Conservation (phyloP, 768 basidiomycete species). For the Pholiota molesta region DNA sequence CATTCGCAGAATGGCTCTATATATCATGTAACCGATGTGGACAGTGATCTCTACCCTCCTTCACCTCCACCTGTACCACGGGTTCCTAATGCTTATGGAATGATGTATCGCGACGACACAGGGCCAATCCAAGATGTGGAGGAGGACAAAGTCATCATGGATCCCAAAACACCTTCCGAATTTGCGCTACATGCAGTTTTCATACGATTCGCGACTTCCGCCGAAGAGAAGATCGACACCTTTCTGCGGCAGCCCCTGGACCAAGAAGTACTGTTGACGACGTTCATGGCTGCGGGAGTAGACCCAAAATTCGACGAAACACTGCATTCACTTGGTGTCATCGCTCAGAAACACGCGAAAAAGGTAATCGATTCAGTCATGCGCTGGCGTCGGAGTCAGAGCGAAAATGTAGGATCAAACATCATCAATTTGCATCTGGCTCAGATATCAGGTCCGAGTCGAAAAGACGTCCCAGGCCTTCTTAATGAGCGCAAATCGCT, state of each 20-base stretch:
- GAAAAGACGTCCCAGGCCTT: conserved; percentile 50
- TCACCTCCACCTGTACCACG: conserved; percentile 83
- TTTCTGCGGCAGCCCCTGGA: conserved; percentile 74
- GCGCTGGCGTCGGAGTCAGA: conserved; percentile 84
- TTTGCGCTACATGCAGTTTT: conserved; percentile 89
- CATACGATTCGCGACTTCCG: conserved; percentile 79
- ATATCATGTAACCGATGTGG: conserved; percentile 69
- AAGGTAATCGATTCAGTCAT: conserved; percentile 85
- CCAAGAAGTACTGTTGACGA: conserved; percentile 64
- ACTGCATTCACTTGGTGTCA: conserved; percentile 81
- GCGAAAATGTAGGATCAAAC: conserved; percentile 56
- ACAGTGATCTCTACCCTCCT: conserved; percentile 66
- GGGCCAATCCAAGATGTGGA: conserved; percentile 54
- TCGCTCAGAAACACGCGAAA: conserved; percentile 83
- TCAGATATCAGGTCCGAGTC: conserved; percentile 36
- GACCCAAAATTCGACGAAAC: conserved; percentile 85
- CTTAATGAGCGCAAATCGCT: conserved; percentile 76
- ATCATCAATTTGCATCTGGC: conserved; percentile 53
- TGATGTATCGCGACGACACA: conserved; percentile 51
- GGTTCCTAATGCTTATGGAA: conserved; percentile 64
- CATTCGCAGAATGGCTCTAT: conserved; percentile 80
- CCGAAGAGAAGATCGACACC: conserved; percentile 77
- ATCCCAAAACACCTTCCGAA: conserved; percentile 84
- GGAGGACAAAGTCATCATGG: conserved; percentile 69
- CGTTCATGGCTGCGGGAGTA: conserved; percentile 69